Percentiles rank a stretch among this genome's conserved stretches.
These are phyloP conservation scores for Hymenoscyphus infarciens DNA, from an alignment of 2,329 filamentous ascomycete species.

Conservation along the genomic window DNA sequence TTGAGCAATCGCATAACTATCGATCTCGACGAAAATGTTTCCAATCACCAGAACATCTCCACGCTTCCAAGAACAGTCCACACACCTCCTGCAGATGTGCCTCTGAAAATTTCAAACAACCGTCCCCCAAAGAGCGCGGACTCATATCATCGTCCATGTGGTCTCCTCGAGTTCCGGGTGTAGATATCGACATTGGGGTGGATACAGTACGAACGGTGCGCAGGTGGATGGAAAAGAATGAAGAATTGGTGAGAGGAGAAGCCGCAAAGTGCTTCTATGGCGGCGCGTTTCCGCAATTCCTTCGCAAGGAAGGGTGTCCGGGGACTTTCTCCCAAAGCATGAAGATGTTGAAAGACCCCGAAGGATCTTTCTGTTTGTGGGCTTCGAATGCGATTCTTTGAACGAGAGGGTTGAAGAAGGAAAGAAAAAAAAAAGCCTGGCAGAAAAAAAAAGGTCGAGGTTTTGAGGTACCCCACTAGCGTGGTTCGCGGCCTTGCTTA, in stretches of 20 bases:
- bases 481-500: constrained; percentile 6
- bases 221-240: constrained; percentile 40
- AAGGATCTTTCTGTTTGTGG: constrained; percentile 72
- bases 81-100: constrained; percentile 37
- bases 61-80: constrained; percentile 39
- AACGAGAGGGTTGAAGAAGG: constrained; percentile 74
- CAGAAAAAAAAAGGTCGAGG: constrained; percentile 11
- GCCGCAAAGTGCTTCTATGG: constrained; percentile 97
- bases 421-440: constrained; percentile 33
- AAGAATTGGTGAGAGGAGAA: constrained; percentile 62
- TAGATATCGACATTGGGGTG: constrained; percentile 32
- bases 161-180: constrained; percentile 39
- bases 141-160: constrained; percentile 85
- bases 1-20: constrained; percentile 98
- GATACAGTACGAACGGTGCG: constrained; percentile 35
- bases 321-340: constrained; percentile 99
- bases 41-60: constrained; percentile 49
- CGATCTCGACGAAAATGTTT: constrained; percentile 82
- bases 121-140: constrained; percentile 52
- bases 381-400: constrained; percentile 99
- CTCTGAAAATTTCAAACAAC: constrained; percentile 35
- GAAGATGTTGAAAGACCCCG: constrained; percentile 38
- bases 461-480: constrained; percentile 1
- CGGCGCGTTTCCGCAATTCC: constrained; percentile 93
- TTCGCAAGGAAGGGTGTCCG: constrained; percentile 68